Evolutionary conservation across 495 filamentous ascomycete genomes (phyloP).

Genomic region (Talaromyces ruber): DNA sequence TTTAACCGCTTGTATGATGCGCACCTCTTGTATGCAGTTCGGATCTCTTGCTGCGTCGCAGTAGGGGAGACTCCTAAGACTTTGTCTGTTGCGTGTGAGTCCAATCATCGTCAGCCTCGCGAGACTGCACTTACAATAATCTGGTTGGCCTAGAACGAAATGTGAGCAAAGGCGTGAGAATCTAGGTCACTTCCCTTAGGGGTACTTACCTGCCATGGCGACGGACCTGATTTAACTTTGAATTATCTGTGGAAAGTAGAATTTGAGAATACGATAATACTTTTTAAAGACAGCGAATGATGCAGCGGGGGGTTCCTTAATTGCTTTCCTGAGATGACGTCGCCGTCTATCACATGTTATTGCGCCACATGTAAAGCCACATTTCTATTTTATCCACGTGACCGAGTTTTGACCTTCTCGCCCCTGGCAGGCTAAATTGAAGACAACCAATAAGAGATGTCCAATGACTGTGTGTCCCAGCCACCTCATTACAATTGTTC

Average conservation of each 20-base stretch:
- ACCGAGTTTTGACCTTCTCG: neutral
- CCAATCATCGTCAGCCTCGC: neutral
- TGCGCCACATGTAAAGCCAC: slow-evolving; percentile 6
- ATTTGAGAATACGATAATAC: neutral
- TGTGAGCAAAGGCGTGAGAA: neutral
- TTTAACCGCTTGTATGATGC: no score
- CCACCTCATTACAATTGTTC: neutral
- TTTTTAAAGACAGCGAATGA: neutral
- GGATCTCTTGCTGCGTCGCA: slow-evolving; percentile 76
- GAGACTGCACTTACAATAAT: slow-evolving; percentile 22
- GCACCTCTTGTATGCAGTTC: slow-evolving; percentile 89
- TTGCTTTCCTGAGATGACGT: neutral
- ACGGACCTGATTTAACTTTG: neutral
- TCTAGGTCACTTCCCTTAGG: neutral
- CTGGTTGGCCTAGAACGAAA: slow-evolving; percentile 13
- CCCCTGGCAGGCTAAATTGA: neutral
- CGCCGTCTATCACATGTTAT: slow-evolving; percentile 1
- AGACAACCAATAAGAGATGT: neutral
- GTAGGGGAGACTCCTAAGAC: slow-evolving; percentile 65
- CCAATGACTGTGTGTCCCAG: neutral
- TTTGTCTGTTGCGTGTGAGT: slow-evolving; percentile 31
- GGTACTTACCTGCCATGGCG: slow-evolving; percentile 1
- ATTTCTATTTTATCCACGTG: neutral
- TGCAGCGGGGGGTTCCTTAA: neutral
- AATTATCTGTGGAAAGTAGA: neutral